Evolutionary conservation across 768 basidiomycete genomes (phyloP), one percentile per base, ranked within the genome.

Genomic region (Tremella yokohamensis): DNA sequence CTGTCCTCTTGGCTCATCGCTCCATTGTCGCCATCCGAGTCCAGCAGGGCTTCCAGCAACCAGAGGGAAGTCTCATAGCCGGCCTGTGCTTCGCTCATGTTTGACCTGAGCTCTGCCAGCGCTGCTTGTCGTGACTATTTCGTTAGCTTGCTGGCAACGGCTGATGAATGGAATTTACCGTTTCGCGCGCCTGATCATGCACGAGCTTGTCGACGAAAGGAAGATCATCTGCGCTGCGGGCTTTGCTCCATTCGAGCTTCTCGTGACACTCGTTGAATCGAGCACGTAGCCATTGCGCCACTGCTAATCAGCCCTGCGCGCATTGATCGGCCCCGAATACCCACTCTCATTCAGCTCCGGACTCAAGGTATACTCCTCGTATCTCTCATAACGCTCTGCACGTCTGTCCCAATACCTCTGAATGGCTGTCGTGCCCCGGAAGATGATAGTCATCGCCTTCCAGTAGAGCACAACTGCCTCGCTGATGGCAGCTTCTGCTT

Each of bases 221-320:
- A 58, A 91, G 88, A 26, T 77, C 78, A 56, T 88, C 87, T 29
- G 51, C 83, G 76, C 75, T 75, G 12, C 76, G 67, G 16, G 69
- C 57, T 65, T 79, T 79, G 1, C 77, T 76, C 65, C 76, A 79
- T 48, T 89, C 86, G 16, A 90, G 89, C 40, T 93, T 88, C 58
- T 94, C 91, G 69, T 89, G 89, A 70, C 90, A 94, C 73, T 93
- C 92, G 68, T 92, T 84, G 75, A 96, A 99, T 62, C 91, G 87
- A 12, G 87, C 85, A 70, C 88, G 89, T 79, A 96, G 92, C 93
- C 92, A 99, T 52, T 84, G 80, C 0, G 79, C 78, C 60, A 78
- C 80, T 79, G 57, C 16, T 1, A 13, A 24, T 57, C 56, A 57
- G 52, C 42, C 26, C 11, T 0, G 18, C 13, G 40, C 44, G 26